phyloP scores from a whole-genome alignment of 345 rosid species.

The Geranium rotundifolium region DNA sequence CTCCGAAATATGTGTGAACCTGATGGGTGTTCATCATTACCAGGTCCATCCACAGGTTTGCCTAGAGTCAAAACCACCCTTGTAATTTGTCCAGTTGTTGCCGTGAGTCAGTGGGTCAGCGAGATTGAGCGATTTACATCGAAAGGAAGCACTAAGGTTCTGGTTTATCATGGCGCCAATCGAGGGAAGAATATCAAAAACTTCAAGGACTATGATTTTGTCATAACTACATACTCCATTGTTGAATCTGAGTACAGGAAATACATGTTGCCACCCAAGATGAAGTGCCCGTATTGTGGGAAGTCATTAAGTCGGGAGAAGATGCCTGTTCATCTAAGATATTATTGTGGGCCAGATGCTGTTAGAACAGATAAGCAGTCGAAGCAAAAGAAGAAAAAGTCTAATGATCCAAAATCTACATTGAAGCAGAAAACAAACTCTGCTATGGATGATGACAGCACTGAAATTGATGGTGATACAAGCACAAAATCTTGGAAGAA shows the following conservation, averaged over 20 bases:
- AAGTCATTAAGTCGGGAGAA: slow-evolving; percentile 40
- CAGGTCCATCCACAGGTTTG: slow-evolving; percentile 25
- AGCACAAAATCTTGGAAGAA: slow-evolving; percentile 17
- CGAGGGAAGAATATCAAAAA: slow-evolving; percentile 44
- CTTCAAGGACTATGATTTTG: slow-evolving; percentile 63
- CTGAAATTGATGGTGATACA: slow-evolving; percentile 16
- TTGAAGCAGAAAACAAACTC: slow-evolving; percentile 14
- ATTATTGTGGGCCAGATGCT: slow-evolving; percentile 77
- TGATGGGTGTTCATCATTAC: slow-evolving; percentile 7
- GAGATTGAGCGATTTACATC: slow-evolving; percentile 72
- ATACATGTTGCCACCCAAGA: slow-evolving; percentile 55
- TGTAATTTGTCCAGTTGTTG: slow-evolving; percentile 86
- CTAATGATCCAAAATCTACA: slow-evolving; percentile 7
- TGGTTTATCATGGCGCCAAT: slow-evolving; percentile 70
- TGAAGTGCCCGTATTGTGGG: slow-evolving; percentile 51
- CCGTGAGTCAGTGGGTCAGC: slow-evolving; percentile 82
- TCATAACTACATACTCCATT: slow-evolving; percentile 72
- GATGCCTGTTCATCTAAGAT: slow-evolving; percentile 43
- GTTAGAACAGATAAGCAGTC: slow-evolving; percentile 65
- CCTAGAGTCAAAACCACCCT: slow-evolving; percentile 46
- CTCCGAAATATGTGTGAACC: slow-evolving; percentile 10
- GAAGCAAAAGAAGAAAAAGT: slow-evolving; percentile 63
- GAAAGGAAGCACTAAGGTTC: slow-evolving; percentile 65
- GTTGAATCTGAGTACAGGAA: slow-evolving; percentile 77
- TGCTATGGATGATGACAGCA: slow-evolving; percentile 2